Base-by-base conservation (phyloP, 139 green algal genomes). In the Gonium pectorale region DNA sequence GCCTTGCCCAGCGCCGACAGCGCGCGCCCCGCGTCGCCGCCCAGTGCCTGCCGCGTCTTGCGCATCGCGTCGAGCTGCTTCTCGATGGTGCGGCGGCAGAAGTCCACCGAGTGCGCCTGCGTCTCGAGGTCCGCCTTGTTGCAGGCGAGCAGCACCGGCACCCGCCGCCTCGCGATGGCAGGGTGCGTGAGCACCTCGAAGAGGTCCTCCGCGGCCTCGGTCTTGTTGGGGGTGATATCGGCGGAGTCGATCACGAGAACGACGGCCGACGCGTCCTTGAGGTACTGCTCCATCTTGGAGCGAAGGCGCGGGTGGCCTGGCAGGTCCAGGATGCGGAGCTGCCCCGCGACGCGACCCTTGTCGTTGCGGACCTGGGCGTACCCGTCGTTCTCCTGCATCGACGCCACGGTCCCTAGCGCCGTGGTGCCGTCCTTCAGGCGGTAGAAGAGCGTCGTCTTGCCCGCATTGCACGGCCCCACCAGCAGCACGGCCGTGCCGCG, bases 71-170 rank as follows among this genome's bases (percentile, higher is more conserved):
- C 92, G 26, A 99, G 88, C 87, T 99, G 96, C 80, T 92, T 92
- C 85, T 99, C 96, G 29, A 99, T 89, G 13, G 93, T 94, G 82
- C 96, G 96, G 3, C 92, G 77, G 2, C 98, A 92, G 69, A 98
- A 99, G 0, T 98, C 95, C 29, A 96, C 86, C 2, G 94, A 93
- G 89, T 99, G 95, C 8, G 96, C 96, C 59, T 95, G 83, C 19
- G 87, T 83, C 35, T 97, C 94, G 52, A 94, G 82, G 79, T 99
- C 96, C 46, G 91, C 89, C 87, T 99, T 99, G 92, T 99, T 99
- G 92, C 94, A 98, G 31, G 92, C 95, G 49, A 99, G 62, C 70
- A 99, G 88, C 40, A 99, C n/a, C 0, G 96, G 96, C 63, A 96
- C 33, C 1, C 93, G 86, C 19, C 90, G 81, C 29, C 87, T 80